Evolutionary conservation across 257 asterid species (phyloP).

Genomic region (Forsythia viridissima): DNA sequence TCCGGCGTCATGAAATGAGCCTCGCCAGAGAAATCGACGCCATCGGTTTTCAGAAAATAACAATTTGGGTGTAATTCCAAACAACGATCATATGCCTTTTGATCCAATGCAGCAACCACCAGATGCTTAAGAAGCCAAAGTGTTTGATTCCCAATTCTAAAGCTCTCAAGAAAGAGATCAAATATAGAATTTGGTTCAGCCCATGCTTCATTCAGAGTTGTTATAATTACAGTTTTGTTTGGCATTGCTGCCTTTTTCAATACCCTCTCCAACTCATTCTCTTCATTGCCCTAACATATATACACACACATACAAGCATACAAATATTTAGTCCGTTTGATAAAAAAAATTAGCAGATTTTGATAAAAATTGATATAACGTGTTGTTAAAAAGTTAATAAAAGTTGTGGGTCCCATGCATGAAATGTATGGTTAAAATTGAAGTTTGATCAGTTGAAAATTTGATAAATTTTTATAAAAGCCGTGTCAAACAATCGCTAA

Average conservation of each 20-base stretch:
- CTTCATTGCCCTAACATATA: slow-evolving; percentile 20
- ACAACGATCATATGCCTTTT: slow-evolving; percentile 44
- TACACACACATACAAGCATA: neutral
- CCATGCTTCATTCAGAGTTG: slow-evolving; percentile 59
- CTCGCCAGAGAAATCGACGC: slow-evolving; percentile 42
- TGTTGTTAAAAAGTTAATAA: too few species aligned
- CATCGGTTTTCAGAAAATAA: slow-evolving; percentile 35
- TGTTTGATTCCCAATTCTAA: slow-evolving; percentile 49
- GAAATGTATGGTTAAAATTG: too few species aligned
- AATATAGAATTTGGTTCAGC: slow-evolving; percentile 41
- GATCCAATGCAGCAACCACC: slow-evolving; percentile 53
- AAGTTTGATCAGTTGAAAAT: too few species aligned
- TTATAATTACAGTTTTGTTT: slow-evolving; percentile 50
- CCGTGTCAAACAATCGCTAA: too few species aligned
- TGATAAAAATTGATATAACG: too few species aligned
- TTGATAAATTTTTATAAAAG: too few species aligned
- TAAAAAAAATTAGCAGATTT: too few species aligned
- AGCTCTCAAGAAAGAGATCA: slow-evolving; percentile 58
- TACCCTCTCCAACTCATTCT: slow-evolving; percentile 26
- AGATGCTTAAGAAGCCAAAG: slow-evolving; percentile 43
- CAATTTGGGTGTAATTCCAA: slow-evolving; percentile 36
- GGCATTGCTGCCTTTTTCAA: slow-evolving; percentile 43
- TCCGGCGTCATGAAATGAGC: slow-evolving; percentile 39
- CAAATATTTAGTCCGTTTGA: too few species aligned
- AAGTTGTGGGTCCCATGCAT: too few species aligned